phyloP scores from a whole-genome alignment of 2,329 filamentous ascomycete genomes.

The Fusarium algeriense region DNA sequence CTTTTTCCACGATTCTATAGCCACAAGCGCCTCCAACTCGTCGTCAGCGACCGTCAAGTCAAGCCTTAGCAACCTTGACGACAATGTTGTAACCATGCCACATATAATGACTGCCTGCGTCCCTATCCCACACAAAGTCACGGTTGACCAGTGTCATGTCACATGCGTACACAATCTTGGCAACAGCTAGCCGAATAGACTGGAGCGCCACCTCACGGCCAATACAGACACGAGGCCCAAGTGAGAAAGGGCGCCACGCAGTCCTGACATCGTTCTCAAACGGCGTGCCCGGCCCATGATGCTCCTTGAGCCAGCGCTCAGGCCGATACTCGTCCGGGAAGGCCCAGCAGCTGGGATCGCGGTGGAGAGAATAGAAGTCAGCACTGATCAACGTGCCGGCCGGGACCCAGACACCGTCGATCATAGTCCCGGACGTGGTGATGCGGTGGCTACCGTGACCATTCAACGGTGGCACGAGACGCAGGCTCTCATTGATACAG shows the following conservation, averaged over 20 bases:
- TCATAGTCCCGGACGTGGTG: neutral
- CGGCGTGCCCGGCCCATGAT: neutral
- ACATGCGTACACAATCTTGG: neutral
- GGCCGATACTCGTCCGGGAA: neutral
- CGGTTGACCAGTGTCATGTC: neutral
- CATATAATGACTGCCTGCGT: neutral
- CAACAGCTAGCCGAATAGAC: neutral
- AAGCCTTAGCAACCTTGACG: neutral
- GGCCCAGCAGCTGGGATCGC: neutral
- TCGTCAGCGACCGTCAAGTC: neutral
- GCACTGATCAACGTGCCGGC: neutral
- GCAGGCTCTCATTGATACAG: neutral
- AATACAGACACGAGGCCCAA: neutral
- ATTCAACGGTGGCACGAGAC: neutral
- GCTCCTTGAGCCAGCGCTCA: neutral
- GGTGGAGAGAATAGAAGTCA: neutral
- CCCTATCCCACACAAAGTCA: neutral
- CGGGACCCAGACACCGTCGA: neutral
- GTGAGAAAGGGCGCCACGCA: neutral
- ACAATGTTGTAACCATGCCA: neutral
- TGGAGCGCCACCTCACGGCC: neutral
- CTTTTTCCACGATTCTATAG: too few species aligned
- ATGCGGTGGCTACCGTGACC: neutral
- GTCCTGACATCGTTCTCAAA: neutral
- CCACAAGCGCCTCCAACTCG: neutral